These are phyloP conservation scores for Corynascus novoguineensis DNA, from an alignment of 495 filamentous ascomycete genomes.

Conservation along the genomic window DNA sequence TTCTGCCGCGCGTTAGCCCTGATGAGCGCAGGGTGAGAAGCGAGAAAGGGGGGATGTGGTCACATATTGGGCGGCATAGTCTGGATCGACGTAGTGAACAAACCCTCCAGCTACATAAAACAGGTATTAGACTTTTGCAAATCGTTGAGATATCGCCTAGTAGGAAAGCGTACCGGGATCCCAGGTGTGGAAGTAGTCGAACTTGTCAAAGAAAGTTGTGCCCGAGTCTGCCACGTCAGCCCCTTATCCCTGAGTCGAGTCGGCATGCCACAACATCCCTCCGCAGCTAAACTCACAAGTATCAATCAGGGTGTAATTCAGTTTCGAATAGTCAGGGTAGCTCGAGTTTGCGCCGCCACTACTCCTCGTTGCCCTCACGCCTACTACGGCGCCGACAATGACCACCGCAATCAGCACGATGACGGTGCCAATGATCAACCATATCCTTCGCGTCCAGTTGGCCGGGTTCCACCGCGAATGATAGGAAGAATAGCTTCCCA, in stretches of 20 bases:
- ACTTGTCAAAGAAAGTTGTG: constrained; percentile 52
- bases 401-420: constrained; percentile 36
- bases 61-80: constrained; percentile 24
- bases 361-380: constrained; percentile 43
- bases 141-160: too few species aligned
- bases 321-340: constrained; percentile 36
- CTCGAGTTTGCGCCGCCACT: constrained; percentile 26
- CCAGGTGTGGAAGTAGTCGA: constrained; percentile 38
- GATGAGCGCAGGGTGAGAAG: constrained; percentile 1
- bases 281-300: constrained; percentile 27
- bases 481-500: too few species aligned
- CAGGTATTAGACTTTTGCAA: too few species aligned
- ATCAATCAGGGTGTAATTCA: constrained; percentile 35
- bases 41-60: neutral
- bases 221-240: constrained; percentile 32
- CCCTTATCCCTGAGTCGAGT: neutral
- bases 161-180: constrained; percentile 22
- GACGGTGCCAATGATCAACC: constrained; percentile 25
- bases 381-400: constrained; percentile 45
- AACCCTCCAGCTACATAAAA: constrained; percentile 29
- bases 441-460: constrained; percentile 43
- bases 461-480: constrained; percentile 26
- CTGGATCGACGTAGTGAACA: constrained; percentile 38
- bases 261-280: neutral
- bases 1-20: constrained; percentile 48